Conservation (phyloP, 306 rosid genomes). For the Mimosa pudica region DNA sequence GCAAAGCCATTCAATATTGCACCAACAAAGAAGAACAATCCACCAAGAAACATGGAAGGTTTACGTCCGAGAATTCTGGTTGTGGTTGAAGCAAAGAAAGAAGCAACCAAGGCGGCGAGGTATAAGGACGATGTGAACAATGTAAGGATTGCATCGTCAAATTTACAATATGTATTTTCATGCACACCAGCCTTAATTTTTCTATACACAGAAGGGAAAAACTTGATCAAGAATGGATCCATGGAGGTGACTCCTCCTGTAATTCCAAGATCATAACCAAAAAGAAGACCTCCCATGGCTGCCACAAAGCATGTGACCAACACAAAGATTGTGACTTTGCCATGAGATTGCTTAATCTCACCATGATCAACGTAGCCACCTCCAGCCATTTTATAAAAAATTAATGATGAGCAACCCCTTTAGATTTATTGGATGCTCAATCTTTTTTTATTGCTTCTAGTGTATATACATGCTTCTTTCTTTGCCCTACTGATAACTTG, state of each 20-base stretch:
- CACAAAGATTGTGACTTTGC: conserved; percentile 36
- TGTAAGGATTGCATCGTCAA: conserved; percentile 35
- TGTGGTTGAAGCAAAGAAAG: conserved; percentile 39
- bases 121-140: conserved; percentile 45
- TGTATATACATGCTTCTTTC: background rate
- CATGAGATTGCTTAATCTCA: conserved; percentile 10
- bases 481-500: background rate
- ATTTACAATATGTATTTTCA: conserved; percentile 31
- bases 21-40: conserved; percentile 41
- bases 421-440: background rate
- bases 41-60: conserved; percentile 38
- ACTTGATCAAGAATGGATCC: conserved; percentile 38
- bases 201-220: conserved; percentile 30
- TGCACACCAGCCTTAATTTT: conserved; percentile 15
- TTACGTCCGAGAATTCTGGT: conserved; percentile 37
- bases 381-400: conserved; percentile 28
- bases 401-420: background rate
- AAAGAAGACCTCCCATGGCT: conserved; percentile 43
- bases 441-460: background rate
- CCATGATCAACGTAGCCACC: conserved; percentile 16
- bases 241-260: conserved; percentile 41
- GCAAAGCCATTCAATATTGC: conserved; percentile 42
- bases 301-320: conserved; percentile 39
- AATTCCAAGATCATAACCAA: conserved; percentile 43
- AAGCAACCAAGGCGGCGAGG: conserved; percentile 38